phyloP scores from a whole-genome alignment of 169 alveolate genomes.

The Eimeria acervulina region DNA sequence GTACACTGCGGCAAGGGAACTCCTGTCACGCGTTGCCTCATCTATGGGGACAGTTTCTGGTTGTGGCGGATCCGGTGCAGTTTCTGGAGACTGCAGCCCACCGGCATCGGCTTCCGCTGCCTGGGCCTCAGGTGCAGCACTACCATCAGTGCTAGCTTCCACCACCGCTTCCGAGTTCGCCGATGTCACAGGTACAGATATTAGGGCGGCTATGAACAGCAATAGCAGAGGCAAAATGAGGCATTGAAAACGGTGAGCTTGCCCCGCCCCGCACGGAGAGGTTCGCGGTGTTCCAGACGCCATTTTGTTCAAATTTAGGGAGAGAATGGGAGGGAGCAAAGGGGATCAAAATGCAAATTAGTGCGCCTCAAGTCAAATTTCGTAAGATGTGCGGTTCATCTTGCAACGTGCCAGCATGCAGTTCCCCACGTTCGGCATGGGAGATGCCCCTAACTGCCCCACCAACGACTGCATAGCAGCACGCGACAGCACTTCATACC shows the following conservation, averaged over 20 bases:
- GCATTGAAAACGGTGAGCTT: background rate
- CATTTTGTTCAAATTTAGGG: background rate
- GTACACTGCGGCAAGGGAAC: background rate
- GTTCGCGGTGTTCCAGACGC: background rate
- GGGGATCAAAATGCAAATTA: background rate
- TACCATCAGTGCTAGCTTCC: background rate
- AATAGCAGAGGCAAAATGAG: background rate
- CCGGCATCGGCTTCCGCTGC: background rate
- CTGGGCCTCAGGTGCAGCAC: background rate
- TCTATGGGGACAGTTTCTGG: background rate
- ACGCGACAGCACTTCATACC: background rate
- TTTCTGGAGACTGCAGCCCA: background rate
- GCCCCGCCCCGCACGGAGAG: conserved; percentile 1
- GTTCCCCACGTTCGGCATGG: background rate
- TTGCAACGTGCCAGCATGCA: background rate
- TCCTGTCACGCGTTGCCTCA: background rate
- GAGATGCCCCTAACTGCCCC: conserved; percentile 6
- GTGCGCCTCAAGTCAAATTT: background rate
- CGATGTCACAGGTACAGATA: background rate
- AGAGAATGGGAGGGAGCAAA: too few species aligned
- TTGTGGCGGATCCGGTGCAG: background rate
- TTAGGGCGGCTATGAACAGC: background rate
- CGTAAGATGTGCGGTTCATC: background rate
- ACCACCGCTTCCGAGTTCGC: background rate
- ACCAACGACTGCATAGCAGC: background rate